These are phyloP conservation scores for Setaria viridis DNA, from an alignment of 202 grass and related monocot genomes.

Conservation along the genomic window DNA sequence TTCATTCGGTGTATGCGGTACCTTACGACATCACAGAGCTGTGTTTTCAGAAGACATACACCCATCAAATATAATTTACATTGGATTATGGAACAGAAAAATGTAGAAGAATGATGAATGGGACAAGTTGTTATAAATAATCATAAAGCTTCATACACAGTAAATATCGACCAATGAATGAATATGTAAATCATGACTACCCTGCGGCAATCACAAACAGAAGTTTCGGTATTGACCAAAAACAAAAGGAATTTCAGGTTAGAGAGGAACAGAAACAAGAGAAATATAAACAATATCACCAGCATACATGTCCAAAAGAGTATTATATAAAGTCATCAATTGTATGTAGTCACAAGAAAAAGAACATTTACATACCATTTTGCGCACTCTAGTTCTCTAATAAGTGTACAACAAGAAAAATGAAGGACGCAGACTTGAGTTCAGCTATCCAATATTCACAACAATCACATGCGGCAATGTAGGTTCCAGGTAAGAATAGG, in stretches of 20 bases:
- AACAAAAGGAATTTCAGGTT: background rate
- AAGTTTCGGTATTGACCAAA: background rate
- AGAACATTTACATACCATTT: background rate
- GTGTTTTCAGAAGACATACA: constrained; percentile 42
- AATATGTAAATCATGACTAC: background rate
- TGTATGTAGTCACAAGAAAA: background rate
- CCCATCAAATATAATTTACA: constrained; percentile 18
- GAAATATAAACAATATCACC: background rate
- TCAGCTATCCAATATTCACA: too few species aligned
- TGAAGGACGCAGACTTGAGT: too few species aligned
- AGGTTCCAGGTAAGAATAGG: too few species aligned
- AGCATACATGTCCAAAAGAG: background rate
- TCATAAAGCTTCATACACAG: background rate
- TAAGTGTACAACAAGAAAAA: too few species aligned
- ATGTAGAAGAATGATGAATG: constrained; percentile 25
- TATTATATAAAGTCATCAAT: background rate
- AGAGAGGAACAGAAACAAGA: constrained; percentile 1
- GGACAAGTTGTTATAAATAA: background rate
- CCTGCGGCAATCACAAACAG: background rate
- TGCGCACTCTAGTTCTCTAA: background rate
- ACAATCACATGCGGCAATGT: too few species aligned
- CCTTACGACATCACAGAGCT: constrained; percentile 92
- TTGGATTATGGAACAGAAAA: constrained; percentile 23
- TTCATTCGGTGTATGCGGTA: constrained; percentile 93
- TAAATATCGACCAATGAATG: constrained; percentile 3